phyloP scores from a whole-genome alignment of 129 eudicot genomes.

The Saposhnikovia divaricata region DNA sequence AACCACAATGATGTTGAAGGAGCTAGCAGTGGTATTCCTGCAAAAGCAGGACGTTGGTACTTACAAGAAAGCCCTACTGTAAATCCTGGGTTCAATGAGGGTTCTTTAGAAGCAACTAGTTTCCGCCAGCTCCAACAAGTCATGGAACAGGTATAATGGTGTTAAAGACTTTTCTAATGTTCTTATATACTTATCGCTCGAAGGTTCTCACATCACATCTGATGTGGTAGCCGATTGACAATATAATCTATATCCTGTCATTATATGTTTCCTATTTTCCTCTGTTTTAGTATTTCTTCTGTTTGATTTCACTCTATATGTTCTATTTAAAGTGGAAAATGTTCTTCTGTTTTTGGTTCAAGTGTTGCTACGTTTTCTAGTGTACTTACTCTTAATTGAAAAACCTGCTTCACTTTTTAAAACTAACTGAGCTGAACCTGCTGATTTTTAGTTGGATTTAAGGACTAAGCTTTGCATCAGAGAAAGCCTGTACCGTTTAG shows the following conservation, averaged over 20 bases:
- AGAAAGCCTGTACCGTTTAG: conserved; percentile 93
- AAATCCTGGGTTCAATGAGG: conserved; percentile 47
- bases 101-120: conserved; percentile 69
- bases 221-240: background rate
- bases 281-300: background rate
- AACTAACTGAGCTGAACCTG: conserved; percentile 20
- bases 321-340: background rate
- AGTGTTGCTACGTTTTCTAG: background rate
- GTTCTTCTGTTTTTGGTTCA: background rate
- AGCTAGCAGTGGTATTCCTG: conserved; percentile 19
- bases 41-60: conserved; percentile 37
- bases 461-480: conserved; percentile 83
- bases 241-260: background rate
- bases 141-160: conserved; percentile 65
- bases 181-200: background rate
- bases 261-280: background rate
- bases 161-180: background rate
- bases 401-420: conserved; percentile 4
- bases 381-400: background rate
- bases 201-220: background rate
- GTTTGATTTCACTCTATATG: background rate
- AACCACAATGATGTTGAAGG: conserved; percentile 33
- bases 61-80: conserved; percentile 40
- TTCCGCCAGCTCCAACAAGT: conserved; percentile 64
- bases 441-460: conserved; percentile 63